Conservation (phyloP, 1,284 basidiomycete species). For the Trichosporon sp. region DNA sequence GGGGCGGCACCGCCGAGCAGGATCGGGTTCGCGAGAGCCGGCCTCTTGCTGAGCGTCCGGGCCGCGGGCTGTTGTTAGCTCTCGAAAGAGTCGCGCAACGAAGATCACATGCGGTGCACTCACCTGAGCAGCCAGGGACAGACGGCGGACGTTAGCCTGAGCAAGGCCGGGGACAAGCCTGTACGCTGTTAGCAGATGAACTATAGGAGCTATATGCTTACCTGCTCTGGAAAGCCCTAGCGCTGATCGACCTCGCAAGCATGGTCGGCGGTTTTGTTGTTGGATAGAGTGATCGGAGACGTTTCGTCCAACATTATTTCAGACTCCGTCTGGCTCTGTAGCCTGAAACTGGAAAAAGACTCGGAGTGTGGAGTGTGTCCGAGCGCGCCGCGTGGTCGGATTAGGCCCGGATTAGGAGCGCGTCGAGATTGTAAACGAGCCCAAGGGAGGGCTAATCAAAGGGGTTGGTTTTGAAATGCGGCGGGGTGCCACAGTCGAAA, state of each 20-base stretch:
- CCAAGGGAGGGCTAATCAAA: not conserved
- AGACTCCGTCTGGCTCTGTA: not conserved
- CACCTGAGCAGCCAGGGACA: slow-evolving; percentile 34
- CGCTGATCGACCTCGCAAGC: slow-evolving; percentile 31
- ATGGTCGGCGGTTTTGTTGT: slow-evolving; percentile 22
- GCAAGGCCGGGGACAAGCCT: slow-evolving; percentile 28
- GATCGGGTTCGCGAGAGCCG: slow-evolving; percentile 24
- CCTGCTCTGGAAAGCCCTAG: slow-evolving; percentile 31
- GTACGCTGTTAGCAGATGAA: not conserved
- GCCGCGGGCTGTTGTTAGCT: slow-evolving; percentile 35
- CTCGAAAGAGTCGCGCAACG: too few relatives aligned
- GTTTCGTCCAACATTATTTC: slow-evolving; percentile 11
- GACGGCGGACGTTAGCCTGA: slow-evolving; percentile 30
- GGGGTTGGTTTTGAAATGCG: not conserved
- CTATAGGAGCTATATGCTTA: not conserved
- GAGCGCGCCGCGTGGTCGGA: not conserved
- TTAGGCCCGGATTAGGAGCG: not conserved
- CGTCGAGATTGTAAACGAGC: not conserved
- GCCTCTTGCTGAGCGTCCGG: slow-evolving; percentile 47
- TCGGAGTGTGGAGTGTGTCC: slow-evolving; percentile 17
- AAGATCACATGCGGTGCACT: slow-evolving; percentile 9
- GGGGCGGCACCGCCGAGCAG: slow-evolving; percentile 4
- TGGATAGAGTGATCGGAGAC: slow-evolving; percentile 10
- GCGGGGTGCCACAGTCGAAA: slow-evolving; percentile 16
- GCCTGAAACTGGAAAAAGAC: slow-evolving; percentile 14